These are phyloP conservation scores for Cystodermella granulosa DNA, from an alignment of 1,284 basidiomycete genomes.

Conservation along the genomic window DNA sequence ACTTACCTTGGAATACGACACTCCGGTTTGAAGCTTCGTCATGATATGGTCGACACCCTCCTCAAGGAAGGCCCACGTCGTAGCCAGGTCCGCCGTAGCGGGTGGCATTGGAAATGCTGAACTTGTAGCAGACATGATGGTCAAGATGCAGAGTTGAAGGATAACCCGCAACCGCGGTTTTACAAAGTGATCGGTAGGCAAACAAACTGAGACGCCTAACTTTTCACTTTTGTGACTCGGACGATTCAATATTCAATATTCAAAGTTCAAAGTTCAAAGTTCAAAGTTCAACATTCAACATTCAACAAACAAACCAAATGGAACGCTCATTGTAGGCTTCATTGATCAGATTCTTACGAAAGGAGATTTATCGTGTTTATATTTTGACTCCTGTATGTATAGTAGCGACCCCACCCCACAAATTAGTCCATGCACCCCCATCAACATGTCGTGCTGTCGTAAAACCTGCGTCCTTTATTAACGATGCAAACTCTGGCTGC, in stretches of 20 bases:
- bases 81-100: constrained; percentile 66
- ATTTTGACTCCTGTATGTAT: constrained; percentile 84
- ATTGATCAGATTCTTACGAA: not conserved
- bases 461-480: constrained; percentile 87
- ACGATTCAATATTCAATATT: too few species aligned
- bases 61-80: constrained; percentile 86
- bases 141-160: not conserved
- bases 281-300: too few species aligned
- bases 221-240: too few species aligned
- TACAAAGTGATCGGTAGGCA: not conserved
- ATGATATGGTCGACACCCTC: constrained; percentile 91
- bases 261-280: too few species aligned
- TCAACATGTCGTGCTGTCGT: constrained; percentile 72
- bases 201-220: not conserved
- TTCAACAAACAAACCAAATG: constrained; percentile 1
- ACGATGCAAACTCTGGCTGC: constrained; percentile 84
- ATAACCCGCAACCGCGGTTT: not conserved
- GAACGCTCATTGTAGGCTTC: not conserved
- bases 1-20: constrained; percentile 61
- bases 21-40: constrained; percentile 81
- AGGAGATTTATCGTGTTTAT: constrained; percentile 25
- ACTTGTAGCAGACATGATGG: constrained; percentile 1
- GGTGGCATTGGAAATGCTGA: constrained; percentile 49
- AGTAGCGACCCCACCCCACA: constrained; percentile 82
- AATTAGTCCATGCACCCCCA: constrained; percentile 83